phyloP scores from a whole-genome alignment of 805 yeast genomes.

The Candida berthetii region DNA sequence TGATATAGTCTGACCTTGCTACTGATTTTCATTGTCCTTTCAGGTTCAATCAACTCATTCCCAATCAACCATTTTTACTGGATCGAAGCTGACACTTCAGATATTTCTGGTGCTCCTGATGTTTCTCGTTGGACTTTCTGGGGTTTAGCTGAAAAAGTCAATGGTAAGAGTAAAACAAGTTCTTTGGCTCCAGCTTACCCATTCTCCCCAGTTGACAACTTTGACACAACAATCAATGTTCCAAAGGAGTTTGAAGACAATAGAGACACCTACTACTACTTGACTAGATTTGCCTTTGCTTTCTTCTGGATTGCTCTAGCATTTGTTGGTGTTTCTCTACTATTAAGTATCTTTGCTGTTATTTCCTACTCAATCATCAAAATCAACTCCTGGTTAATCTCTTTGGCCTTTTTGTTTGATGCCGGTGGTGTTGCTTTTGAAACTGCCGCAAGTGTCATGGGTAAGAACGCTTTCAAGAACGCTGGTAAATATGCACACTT shows the following conservation, averaged over 20 bases:
- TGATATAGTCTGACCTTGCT: conserved; percentile 33
- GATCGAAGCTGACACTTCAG: conserved; percentile 63
- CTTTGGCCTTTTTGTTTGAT: conserved; percentile 45
- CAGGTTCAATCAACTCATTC: conserved; percentile 52
- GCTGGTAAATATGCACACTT: conserved; percentile 38
- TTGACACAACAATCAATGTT: conserved; percentile 43
- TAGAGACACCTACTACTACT: conserved; percentile 55
- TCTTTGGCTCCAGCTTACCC: conserved; percentile 62
- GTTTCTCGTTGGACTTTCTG: conserved; percentile 77
- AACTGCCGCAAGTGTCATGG: conserved; percentile 77
- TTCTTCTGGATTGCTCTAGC: conserved; percentile 53
- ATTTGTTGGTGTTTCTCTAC: conserved; percentile 56
- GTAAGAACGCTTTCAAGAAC: conserved; percentile 57
- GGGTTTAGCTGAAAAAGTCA: conserved; percentile 55
- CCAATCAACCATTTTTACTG: conserved; percentile 67
- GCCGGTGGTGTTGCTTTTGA: conserved; percentile 62
- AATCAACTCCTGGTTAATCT: conserved; percentile 44
- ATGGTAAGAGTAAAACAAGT: conserved; percentile 27
- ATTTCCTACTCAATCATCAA: conserved; percentile 51
- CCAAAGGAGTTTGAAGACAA: conserved; percentile 47
- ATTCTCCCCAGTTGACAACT: conserved; percentile 70
- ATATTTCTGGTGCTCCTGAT: conserved; percentile 39
- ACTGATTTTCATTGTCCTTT: conserved; percentile 52
- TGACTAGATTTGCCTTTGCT: conserved; percentile 62
- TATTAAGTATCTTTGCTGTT: conserved; percentile 47